Conservation (phyloP, 306 rosid species). For the Trifolium subterraneum region DNA sequence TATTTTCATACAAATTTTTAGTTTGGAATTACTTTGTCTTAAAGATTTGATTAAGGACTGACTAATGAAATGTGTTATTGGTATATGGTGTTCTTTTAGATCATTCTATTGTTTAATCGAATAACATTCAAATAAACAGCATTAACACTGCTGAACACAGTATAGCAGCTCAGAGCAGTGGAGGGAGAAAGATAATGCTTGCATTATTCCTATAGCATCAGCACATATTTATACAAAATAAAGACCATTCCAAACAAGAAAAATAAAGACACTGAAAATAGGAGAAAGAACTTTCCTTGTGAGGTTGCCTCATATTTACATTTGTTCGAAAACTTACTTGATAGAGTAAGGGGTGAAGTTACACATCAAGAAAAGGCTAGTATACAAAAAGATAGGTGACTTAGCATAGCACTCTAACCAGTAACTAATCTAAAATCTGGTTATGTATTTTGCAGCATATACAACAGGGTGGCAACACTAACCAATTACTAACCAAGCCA, state of each 20-base stretch:
- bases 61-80: neutral
- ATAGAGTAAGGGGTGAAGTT: constrained; percentile 41
- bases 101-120: neutral
- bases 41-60: constrained; percentile 14
- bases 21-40: neutral
- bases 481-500: constrained; percentile 44
- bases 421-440: constrained; percentile 56
- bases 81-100: neutral
- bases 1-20: neutral
- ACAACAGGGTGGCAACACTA: constrained; percentile 58
- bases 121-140: neutral
- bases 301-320: constrained; percentile 60
- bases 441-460: constrained; percentile 53
- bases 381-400: constrained; percentile 69
- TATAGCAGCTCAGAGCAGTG: neutral
- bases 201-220: constrained; percentile 18
- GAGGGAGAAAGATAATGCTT: neutral
- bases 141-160: neutral
- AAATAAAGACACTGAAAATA: neutral
- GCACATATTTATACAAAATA: constrained; percentile 15
- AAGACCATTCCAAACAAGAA: constrained; percentile 15
- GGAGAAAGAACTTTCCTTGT: constrained; percentile 35
- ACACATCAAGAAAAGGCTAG: constrained; percentile 42
- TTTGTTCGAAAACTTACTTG: constrained; percentile 44
- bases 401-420: constrained; percentile 32